A percentile compares a stretch with the other conserved stretches of the same genome.
These are phyloP conservation scores for Pleurotus djamor DNA, from an alignment of 768 basidiomycete genomes.

Conservation along the genomic window DNA sequence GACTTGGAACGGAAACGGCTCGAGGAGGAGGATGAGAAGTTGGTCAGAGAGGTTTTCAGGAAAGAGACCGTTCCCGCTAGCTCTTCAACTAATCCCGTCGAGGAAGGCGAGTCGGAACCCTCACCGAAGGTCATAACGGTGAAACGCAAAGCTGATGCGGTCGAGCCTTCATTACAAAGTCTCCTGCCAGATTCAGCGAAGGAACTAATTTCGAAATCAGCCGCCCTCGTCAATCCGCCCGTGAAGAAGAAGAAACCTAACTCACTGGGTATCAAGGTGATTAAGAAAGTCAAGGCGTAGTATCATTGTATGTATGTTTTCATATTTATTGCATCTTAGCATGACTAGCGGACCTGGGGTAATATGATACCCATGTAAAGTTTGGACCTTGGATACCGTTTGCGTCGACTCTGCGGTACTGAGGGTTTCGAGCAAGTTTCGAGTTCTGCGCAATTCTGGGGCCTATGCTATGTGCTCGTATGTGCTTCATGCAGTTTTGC, in stretches of 20 bases:
- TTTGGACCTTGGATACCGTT: too few relatives aligned
- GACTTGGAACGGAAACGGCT: slow-evolving; percentile 65
- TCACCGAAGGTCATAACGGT: slow-evolving; percentile 53
- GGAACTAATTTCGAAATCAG: slow-evolving; percentile 48
- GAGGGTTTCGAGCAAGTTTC: too few relatives aligned
- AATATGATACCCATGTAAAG: too few relatives aligned
- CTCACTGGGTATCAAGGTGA: slow-evolving; percentile 72
- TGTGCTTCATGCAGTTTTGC: too few relatives aligned
- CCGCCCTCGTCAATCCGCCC: slow-evolving; percentile 34
- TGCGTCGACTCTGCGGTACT: too few relatives aligned
- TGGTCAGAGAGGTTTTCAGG: slow-evolving; percentile 86
- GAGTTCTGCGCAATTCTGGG: too few relatives aligned
- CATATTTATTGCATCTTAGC: too few relatives aligned
- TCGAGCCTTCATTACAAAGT: slow-evolving; percentile 69
- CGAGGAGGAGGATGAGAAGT: slow-evolving; percentile 90
- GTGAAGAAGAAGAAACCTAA: slow-evolving; percentile 65
- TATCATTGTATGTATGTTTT: background rate
- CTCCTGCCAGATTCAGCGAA: slow-evolving; percentile 67
- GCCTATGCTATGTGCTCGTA: too few relatives aligned
- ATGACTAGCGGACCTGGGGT: too few relatives aligned
- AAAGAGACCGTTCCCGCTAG: slow-evolving; percentile 49
- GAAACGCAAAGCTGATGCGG: slow-evolving; percentile 83
- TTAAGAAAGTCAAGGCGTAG: slow-evolving; percentile 42
- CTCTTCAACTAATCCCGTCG: slow-evolving; percentile 12
- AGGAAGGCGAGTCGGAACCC: slow-evolving; percentile 11